phyloP scores from a whole-genome alignment of 306 rosid species.

The Aeschynomene evenia region DNA sequence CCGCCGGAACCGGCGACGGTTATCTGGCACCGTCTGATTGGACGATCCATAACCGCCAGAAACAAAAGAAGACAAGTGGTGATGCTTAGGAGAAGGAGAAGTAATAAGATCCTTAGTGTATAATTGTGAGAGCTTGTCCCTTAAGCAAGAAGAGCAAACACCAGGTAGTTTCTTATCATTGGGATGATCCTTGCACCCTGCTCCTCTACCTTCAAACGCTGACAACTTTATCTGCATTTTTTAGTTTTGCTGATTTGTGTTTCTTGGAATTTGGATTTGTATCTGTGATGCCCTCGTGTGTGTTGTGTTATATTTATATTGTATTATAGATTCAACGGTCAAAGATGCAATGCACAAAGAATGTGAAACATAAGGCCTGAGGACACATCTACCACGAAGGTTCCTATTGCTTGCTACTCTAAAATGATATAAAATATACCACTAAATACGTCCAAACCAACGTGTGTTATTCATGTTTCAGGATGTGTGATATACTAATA shows the following conservation, averaged over 20 bases:
- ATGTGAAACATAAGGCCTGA: background rate
- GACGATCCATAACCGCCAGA: background rate
- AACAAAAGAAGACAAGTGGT: constrained; percentile 6
- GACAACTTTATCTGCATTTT: constrained; percentile 29
- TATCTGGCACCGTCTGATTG: constrained; percentile 11
- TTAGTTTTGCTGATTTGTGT: background rate
- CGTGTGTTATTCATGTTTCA: too few species aligned
- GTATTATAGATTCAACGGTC: constrained; percentile 6
- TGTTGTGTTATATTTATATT: constrained; percentile 22
- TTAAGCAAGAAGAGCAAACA: constrained; percentile 59
- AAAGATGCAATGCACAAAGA: constrained; percentile 9
- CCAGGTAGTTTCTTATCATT: constrained; percentile 43
- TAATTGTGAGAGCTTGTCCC: constrained; percentile 55
- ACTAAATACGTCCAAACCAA: too few species aligned
- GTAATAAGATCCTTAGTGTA: background rate
- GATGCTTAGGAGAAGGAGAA: constrained; percentile 25
- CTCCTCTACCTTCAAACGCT: constrained; percentile 31
- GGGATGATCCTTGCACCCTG: constrained; percentile 52
- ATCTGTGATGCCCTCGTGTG: background rate
- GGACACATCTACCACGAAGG: background rate
- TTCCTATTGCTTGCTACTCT: constrained; percentile 7
- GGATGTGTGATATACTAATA: too few species aligned
- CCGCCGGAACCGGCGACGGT: constrained; percentile 35
- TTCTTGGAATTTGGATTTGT: background rate
- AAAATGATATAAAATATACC: background rate